Evolutionary conservation across 306 rosid species (phyloP), one percentile per base, ranked within the genome.

Genomic region (Corylus heterophylla): DNA sequence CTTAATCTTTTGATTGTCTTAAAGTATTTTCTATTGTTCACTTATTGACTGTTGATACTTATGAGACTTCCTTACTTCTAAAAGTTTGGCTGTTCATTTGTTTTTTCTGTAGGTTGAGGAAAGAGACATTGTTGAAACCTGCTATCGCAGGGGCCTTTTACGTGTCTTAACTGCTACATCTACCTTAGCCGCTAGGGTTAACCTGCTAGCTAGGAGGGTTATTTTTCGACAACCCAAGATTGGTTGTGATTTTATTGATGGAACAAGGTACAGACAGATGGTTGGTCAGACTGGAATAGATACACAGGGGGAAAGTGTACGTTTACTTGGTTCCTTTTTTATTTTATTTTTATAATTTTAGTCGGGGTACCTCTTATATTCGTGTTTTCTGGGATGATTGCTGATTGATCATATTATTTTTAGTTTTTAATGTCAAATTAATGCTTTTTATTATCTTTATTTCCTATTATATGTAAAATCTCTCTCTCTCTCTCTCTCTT

Each of bases 271-370:
- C 88, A 91, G 79, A 69, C 98, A 95, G 87, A 95, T 95, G 98
- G 93, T 97, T 86, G 98, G 98, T 61, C 91, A 97, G 79, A 92
- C 98, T 78, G 98, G 98, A 81, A 95, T 95, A 75, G 98, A 95
- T 86, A 88, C 98, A 37, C 93, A 89, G 72, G 98, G 98, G 75
- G 98, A 95, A 85, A 94, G 98, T 85, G 98, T 94, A 91, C 27
- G 97, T 50, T 37, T 72, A n/a, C n/a, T n/a, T n/a, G n/a, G n/a
- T n/a, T n/a, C n/a, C n/a, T n/a, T n/a, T n/a, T n/a, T n/a, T n/a
- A n/a, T n/a, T n/a, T n/a, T n/a, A n/a, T 44, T 47, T 67, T 73
- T 69, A 84, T 44, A n/a, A 63, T 22, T 47, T 55, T 73, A 20
- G 75, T 70, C 29, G 25, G 62, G 69, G n/a, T 25, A 56, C 56